Percentiles rank a stretch among this genome's conserved stretches.
Conservation (phyloP, 2,329 filamentous ascomycete species). For the Hypocrella siamensis region DNA sequence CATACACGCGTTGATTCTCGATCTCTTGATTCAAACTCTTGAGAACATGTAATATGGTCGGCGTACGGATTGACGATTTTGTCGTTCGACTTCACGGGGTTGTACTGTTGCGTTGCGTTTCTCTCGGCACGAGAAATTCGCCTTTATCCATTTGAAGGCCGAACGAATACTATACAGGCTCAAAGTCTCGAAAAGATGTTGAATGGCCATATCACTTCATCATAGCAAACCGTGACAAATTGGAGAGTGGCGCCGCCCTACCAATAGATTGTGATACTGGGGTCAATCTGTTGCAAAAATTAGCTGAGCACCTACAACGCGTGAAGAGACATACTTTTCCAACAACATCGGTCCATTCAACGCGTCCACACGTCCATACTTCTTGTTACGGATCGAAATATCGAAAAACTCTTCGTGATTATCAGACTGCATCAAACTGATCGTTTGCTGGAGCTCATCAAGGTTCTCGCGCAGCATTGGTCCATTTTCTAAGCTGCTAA, state of each 20-base stretch:
- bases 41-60: too few species aligned
- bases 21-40: too few species aligned
- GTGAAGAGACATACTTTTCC: conserved; percentile 57
- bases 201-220: conserved; percentile 15
- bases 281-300: conserved; percentile 37
- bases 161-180: too few species aligned
- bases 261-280: conserved; percentile 42
- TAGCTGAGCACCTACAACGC: conserved; percentile 6
- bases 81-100: too few species aligned
- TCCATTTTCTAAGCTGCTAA: conserved; percentile 67
- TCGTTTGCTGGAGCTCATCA: conserved; percentile 86
- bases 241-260: conserved; percentile 48
- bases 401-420: conserved; percentile 98
- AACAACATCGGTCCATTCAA: conserved; percentile 75
- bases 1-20: too few species aligned
- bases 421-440: conserved; percentile 71
- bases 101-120: too few species aligned
- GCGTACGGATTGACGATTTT: too few species aligned
- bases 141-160: too few species aligned
- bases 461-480: conserved; percentile 79
- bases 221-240: conserved; percentile 60
- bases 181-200: background rate
- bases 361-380: conserved; percentile 85
- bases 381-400: conserved; percentile 74
- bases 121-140: too few species aligned